Percentiles rank a stretch among this genome's conserved stretches.
Conservation (phyloP, 2,329 filamentous ascomycete species). For the Pseudopyricularia cyperi region DNA sequence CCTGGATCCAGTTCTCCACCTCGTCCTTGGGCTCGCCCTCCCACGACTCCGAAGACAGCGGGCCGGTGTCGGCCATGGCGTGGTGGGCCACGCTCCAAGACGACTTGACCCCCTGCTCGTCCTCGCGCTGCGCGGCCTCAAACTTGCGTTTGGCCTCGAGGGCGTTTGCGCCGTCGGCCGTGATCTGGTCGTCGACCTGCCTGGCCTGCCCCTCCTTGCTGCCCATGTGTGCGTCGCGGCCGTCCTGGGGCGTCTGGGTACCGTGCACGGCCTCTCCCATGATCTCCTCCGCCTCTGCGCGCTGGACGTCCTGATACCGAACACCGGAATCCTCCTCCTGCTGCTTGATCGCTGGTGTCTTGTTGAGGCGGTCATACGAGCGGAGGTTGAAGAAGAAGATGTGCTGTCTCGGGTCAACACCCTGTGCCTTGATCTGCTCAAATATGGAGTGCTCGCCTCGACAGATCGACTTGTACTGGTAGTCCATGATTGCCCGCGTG, state of each 20-base stretch:
- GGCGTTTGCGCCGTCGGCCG: conserved; percentile 23
- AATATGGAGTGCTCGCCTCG: conserved; percentile 87
- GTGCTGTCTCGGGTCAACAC: conserved; percentile 65
- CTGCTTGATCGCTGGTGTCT: conserved; percentile 58
- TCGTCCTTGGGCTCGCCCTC: conserved; percentile 64
- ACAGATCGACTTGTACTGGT: conserved; percentile 93
- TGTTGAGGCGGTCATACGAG: conserved; percentile 84
- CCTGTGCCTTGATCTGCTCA: conserved; percentile 56
- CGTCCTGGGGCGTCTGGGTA: conserved; percentile 27
- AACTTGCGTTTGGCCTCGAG: conserved; percentile 38
- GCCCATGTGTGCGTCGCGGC: conserved; percentile 36
- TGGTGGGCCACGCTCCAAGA: conserved; percentile 54
- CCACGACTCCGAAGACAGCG: conserved; percentile 58
- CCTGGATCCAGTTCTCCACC: conserved; percentile 80
- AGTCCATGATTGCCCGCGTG: conserved; percentile 94
- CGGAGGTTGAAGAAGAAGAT: conserved; percentile 92
- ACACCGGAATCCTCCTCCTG: conserved; percentile 70
- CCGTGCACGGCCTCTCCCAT: conserved; percentile 66
- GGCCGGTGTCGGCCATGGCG: conserved; percentile 60
- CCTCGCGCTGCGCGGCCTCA: conserved; percentile 29
- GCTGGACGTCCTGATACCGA: conserved; percentile 74
- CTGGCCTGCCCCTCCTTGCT: conserved; percentile 18
- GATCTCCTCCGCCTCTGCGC: conserved; percentile 77
- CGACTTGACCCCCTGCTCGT: conserved; percentile 19
- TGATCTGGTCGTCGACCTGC: conserved; percentile 20